Base-by-base conservation (phyloP, 2,329 filamentous ascomycete genomes). In the Neobulgaria alba region DNA sequence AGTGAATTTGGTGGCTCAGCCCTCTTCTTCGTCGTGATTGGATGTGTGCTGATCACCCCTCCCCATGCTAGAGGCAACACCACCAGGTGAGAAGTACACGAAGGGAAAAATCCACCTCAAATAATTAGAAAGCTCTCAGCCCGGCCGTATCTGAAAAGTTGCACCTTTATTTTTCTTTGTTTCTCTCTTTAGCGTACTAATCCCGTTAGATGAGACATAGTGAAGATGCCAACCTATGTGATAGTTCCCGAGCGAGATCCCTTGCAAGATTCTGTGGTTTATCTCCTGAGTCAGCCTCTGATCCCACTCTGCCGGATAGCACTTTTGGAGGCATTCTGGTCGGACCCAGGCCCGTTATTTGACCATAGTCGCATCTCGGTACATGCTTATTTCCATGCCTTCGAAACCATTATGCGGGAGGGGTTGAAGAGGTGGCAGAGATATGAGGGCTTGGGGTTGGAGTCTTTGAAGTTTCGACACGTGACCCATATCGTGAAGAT, bases 261-360 rank as follows among this genome's bases (percentile, higher is more conserved):
- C 23, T 29, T 45, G 17, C 38, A 45, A 16, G 38, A 41, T 26
- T 34, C 42, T 10, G 17, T 45, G 8, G 30, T 33, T 18, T 33
- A 33, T 20, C 42, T 45, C 19, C 34, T 33, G 12, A 29, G 30
- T 31, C 33, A 34, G 12, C 30, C 42, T n/a, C 33, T 45, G 29
- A 37, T 34, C 8, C 42, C 38, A 15, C 19, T 45, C 30, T 38
- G 34, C 30, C 36, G 36, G 17, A 38, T 45, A 7, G 42, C 42
- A 4, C 5, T 45, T 7, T 18, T 41, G 3, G 33, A 41, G 12
- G 18, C 29, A 10, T 38, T 45, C 18, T 40, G 38, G 33, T 34
- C 37, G 16, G 38, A 41, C 17, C 29, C 38, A 18, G 38, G 38
- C n/a, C 36, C 34, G 3, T 15, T 41, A 9, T 36, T 37, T 21